These are phyloP conservation scores for Gentiana macrophylla DNA, from an alignment of 257 asterid genomes.

Conservation along the genomic window DNA sequence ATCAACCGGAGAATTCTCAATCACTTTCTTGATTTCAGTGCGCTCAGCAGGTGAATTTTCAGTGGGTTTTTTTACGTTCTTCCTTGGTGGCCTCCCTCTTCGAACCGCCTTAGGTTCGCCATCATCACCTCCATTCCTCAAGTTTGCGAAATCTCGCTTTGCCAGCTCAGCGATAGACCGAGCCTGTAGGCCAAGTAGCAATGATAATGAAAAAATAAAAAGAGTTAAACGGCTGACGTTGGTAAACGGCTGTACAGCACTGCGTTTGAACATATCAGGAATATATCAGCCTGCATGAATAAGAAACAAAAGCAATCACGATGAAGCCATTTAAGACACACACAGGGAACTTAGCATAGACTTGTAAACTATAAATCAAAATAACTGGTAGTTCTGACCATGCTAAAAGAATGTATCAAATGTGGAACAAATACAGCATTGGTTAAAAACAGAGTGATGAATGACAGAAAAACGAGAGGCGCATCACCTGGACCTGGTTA, in stretches of 20 bases:
- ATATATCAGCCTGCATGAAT: conserved; percentile 69
- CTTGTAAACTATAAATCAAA: too few relatives aligned
- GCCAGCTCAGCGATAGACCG: conserved; percentile 78
- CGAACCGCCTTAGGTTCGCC: conserved; percentile 91
- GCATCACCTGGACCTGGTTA: conserved; percentile 5
- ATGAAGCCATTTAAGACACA: not conserved
- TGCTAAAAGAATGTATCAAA: too few relatives aligned
- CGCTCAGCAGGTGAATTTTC: conserved; percentile 58
- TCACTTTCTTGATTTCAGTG: conserved; percentile 33
- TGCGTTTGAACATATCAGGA: conserved; percentile 85
- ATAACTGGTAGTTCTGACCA: too few relatives aligned
- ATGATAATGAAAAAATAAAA: conserved; percentile 1
- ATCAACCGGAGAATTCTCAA: conserved; percentile 44
- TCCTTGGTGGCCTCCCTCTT: conserved; percentile 92
- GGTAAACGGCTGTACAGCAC: conserved; percentile 87
- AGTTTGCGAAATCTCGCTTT: conserved; percentile 70
- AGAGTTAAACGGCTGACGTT: conserved; percentile 51
- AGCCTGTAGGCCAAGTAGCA: conserved; percentile 68
- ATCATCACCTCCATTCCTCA: conserved; percentile 77
- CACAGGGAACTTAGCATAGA: too few relatives aligned
- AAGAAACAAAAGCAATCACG: conserved; percentile 1
- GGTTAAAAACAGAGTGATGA: too few relatives aligned
- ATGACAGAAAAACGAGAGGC: too few relatives aligned
- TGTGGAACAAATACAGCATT: too few relatives aligned
- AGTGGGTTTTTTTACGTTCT: conserved; percentile 50